phyloP scores from a whole-genome alignment of 305 asterid genomes.

The Lippia alba region DNA sequence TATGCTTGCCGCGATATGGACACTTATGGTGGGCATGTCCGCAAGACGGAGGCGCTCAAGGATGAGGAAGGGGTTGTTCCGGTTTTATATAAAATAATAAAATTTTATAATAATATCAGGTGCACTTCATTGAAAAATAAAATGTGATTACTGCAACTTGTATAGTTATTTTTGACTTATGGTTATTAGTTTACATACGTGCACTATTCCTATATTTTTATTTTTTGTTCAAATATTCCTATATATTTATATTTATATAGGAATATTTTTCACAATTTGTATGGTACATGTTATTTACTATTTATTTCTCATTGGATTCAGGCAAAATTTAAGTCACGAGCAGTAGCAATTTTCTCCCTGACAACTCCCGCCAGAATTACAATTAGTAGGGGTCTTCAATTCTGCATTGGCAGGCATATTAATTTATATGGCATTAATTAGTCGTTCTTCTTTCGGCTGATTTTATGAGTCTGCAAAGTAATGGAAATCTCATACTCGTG shows the following conservation, averaged over 20 bases:
- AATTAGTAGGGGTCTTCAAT: slow-evolving; percentile 51
- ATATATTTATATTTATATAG: too few relatives aligned
- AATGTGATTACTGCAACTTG: too few relatives aligned
- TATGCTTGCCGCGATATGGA: slow-evolving; percentile 56
- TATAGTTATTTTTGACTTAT: too few relatives aligned
- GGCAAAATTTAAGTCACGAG: slow-evolving; percentile 43
- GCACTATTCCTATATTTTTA: too few relatives aligned
- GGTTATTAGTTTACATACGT: too few relatives aligned
- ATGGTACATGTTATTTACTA: too few relatives aligned
- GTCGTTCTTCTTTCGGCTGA: slow-evolving; percentile 63
- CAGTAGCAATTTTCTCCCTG: slow-evolving; percentile 46
- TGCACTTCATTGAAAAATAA: too few relatives aligned
- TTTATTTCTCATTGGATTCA: slow-evolving; percentile 3
- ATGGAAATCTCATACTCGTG: slow-evolving; percentile 47
- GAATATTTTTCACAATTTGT: background rate
- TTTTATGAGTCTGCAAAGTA: slow-evolving; percentile 62
- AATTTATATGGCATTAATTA: slow-evolving; percentile 51
- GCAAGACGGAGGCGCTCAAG: slow-evolving; percentile 40
- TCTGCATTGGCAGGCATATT: slow-evolving; percentile 63
- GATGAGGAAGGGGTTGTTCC: slow-evolving; percentile 36
- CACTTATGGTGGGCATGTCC: slow-evolving; percentile 64
- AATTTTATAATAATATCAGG: too few relatives aligned
- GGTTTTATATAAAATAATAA: too few relatives aligned
- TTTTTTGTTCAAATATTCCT: too few relatives aligned
- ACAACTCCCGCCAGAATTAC: slow-evolving; percentile 54